Evolutionary conservation across 805 yeast species (phyloP), one percentile per base, ranked within the genome.

Genomic region (Brettanomyces custersianus): DNA sequence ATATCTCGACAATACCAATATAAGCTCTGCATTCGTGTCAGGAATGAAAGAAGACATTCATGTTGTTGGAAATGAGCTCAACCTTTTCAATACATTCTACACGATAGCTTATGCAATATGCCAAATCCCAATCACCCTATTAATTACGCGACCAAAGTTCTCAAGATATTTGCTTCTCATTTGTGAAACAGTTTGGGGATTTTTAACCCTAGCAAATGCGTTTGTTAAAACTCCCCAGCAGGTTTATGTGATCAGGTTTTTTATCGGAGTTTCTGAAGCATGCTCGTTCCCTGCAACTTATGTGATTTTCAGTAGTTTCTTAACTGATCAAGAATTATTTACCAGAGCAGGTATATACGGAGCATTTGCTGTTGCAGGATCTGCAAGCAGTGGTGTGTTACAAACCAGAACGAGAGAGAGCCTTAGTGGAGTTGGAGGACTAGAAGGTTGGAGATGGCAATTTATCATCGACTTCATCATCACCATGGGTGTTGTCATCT

Each of bases 361-460:
- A 19, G 42, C 46, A 2, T 39, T 40, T 35, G 44, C 46, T 4
- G 38, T 27, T 24, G 52, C 54, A 44, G 85, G 83, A 15, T 36
- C 41, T 11, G 59, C 77, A 39, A 74, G 82, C 12, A 66, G 80
- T 2, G 81, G 83, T 30, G 69, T 75, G 40, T 59, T 80, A 28
- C 79, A 77, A 45, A 72, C 79, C 13, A 71, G 77, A 9, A 65
- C 77, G 20, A 68, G 59, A 38, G 46, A 63, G 17, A 45, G 55
- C 27, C 49, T 80, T 44, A 56, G 65, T 36, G 83, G 80, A 21
- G 59, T 51, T 9, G 48, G 53, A 31, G 84, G 84, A 0, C 57
- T 72, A 10, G 65, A 66, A 7, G 76, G 83, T 10, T 80, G 86
- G 86, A 65, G 77, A 60, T 80, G 86, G 86, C 72, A 76, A 51